Evolutionary conservation across 2,329 filamentous ascomycete genomes (phyloP), one percentile per base, ranked within the genome.

Genomic region (Monosporascus sp.): DNA sequence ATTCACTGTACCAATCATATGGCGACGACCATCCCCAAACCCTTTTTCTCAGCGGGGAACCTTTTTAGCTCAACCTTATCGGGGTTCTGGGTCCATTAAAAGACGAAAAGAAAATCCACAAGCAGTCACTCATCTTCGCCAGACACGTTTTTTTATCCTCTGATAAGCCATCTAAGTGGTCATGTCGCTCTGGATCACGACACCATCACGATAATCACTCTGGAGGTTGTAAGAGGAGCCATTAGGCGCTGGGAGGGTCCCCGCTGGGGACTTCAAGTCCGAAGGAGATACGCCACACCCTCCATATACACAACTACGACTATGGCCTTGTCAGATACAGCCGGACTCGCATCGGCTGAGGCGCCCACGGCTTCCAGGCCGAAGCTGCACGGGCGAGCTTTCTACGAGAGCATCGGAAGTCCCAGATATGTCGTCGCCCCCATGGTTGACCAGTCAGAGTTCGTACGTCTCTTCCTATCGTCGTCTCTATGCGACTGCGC

Each of bases 401-500:
- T 99, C 69, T 99, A 97, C 67, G 86, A 97, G 74, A 96, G 89
- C 67, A 88, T 99, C 57, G 94, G 94, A 22, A 92, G 88, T 55
- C 94, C 94, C 2, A 96, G 90, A 72, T 86, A 88, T 60, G 83
- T 99, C 31, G 81, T 99, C 52, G 94, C 94, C 36, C 94, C 94
- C 37, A 99, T 99, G 94, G 94, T 99, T 22, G 93, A 99, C 67
- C 90, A 97, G 71, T 97, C 91, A 35, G 94, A 99, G 76, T 97
- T 97, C 76, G 92, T 96, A 77, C 60, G 87, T 77, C 46, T 54
- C 57, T 50, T 54, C 36, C 11, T 24, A 5, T 25, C 20, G 17
- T 56, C 18, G n/a, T 6, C 20, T 11, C 20, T 20, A 14, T 5
- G 41, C 20, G 24, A 17, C 9, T 46, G 3, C 22, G 14, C 20